Evolutionary conservation across 495 filamentous ascomycete species (phyloP), one percentile per base, ranked within the genome.

Genomic region (Lineolata rhizophorae): DNA sequence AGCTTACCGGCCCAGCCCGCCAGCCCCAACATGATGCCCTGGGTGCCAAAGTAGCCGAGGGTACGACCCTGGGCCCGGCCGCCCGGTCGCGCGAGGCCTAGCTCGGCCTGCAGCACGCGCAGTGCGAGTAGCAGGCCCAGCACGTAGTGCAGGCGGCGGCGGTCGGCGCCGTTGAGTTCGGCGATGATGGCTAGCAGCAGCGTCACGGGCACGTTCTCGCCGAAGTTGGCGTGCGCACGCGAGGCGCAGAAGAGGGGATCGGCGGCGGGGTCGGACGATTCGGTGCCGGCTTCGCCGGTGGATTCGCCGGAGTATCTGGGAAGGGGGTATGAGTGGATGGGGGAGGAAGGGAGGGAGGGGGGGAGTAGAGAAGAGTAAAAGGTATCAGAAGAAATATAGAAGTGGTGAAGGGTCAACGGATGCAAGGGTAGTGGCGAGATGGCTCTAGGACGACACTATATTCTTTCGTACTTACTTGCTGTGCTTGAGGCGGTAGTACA

Each of bases 141-240:
- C 3, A 40, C 37, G 12, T 42, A 41, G 24, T 51, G 52, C 10
- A 61, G 40, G 2, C 37, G 35, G 31, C 50, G 49, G 24, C 51
- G 42, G 20, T 52, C 44, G 0, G 46, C 56, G 10, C 56, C 55
- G 30, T 61, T 61, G 20, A 63, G 39, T 34, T 58, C 57, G 16
- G 48, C 56, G 16, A 60, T 37, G 12, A 51, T 36, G 18, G 42
- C 29, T 14, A 51, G 14, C 10, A 43, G 38, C 27, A 54, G 39
- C 11, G 48, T 46, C n/a, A 54, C 18, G 0, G 56, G 57, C 8
- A 60, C 55, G 37, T 57, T 54, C 38, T 62, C 57, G 35, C 49
- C 26, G 37, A 61, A 62, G 20, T 60, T 62, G 13, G 38, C 30
- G 14, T 60, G 55, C 30, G 36, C 31, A 14, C 58, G 51, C 15